Base-by-base conservation (phyloP, 208 protist species). In the Leishmania gerbilli region DNA sequence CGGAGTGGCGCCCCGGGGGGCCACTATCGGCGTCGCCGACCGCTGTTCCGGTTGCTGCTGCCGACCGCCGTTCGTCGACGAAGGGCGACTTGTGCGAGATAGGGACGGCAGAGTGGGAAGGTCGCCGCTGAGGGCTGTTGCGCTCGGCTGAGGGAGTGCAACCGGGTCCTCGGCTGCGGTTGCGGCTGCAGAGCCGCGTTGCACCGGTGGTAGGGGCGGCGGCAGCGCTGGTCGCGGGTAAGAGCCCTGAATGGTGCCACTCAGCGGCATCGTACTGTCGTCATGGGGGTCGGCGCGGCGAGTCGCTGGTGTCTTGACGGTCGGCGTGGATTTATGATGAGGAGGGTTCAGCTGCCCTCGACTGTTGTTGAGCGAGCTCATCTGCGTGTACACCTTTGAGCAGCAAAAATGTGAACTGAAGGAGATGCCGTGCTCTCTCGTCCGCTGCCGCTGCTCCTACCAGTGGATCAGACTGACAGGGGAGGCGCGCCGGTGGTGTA, bases 191-290 rank as follows among this genome's bases (percentile, higher is more conserved):
- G 80, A 79, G 51, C 84, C 78, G 34, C 87, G 87, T 24, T 84
- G 82, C 64, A 86, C 80, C 7, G 81, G 84, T 60, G 87, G 81
- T 45, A 80, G 82, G 2, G 79, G 76, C 15, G 81, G 82, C 24
- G 86, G 81, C 19, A 81, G 79, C 15, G 84, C 55, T 5, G 84
- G 82, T 42, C 84, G 82, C 8, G 67, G 77, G 82, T 82, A 87
- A 72, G 77, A 47, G 34, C 71, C 83, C 21, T 86, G 72, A 9
- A 79, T 79, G 42, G 72, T 68, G 76, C 75, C 79, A 45, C 77
- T 72, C 64, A 74, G 72, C 42, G 85, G 85, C 31, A 77, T 67
- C 40, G 74, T n/a, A 45, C 49, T 82, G 69, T 76, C 78, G 27
- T 79, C 74, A 27, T 56, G 9, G 15, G 77, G 62, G 24, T 80